Conservation (phyloP, 2,329 filamentous ascomycete species). For the Pezicula radicicola region DNA sequence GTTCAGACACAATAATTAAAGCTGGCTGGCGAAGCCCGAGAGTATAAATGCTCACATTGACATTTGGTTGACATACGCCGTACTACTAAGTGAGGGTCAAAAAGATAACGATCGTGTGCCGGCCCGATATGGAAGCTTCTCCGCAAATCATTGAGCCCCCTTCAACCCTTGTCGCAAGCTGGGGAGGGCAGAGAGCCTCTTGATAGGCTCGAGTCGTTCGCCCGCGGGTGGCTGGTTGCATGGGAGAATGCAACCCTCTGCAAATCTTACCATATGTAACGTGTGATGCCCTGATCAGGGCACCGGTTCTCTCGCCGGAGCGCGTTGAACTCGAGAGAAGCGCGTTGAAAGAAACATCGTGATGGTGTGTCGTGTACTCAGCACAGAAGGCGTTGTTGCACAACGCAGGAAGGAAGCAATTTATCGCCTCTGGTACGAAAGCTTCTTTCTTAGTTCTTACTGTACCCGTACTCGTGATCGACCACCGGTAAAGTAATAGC, state of each 20-base stretch:
- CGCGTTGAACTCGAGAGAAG: background rate
- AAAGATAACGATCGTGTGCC: background rate
- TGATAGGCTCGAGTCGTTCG: background rate
- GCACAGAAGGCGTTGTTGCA: no score
- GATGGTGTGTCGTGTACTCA: background rate
- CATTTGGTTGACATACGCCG: background rate
- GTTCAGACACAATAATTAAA: background rate
- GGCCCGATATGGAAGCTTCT: background rate
- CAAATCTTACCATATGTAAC: constrained; percentile 1
- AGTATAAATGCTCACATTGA: background rate
- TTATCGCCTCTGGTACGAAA: no score
- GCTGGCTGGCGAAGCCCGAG: background rate
- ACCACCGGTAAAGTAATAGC: no score
- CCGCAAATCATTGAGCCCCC: background rate
- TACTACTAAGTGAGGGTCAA: background rate
- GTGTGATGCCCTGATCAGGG: background rate
- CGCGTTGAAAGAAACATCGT: background rate
- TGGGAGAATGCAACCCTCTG: background rate
- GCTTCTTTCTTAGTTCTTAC: no score
- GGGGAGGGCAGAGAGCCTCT: background rate
- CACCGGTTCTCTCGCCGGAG: background rate
- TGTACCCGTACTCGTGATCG: no score
- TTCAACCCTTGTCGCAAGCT: background rate
- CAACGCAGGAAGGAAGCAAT: no score
- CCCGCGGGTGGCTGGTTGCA: background rate